These are phyloP conservation scores for Cercophora newfieldiana DNA, from an alignment of 495 filamentous ascomycete genomes.

Conservation along the genomic window DNA sequence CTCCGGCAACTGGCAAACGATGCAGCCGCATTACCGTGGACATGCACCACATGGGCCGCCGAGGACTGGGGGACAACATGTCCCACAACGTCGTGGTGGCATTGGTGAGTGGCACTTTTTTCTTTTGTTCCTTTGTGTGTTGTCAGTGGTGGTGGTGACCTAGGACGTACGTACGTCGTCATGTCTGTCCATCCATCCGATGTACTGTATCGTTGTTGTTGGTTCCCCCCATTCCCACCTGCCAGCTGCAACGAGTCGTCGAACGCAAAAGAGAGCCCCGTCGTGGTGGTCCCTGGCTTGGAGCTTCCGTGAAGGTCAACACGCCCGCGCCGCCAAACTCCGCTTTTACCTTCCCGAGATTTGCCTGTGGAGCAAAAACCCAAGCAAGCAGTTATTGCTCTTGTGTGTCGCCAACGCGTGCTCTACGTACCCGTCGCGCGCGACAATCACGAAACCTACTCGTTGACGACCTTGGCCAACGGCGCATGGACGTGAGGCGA, in stretches of 20 bases:
- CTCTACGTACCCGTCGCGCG: neutral
- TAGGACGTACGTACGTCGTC: constrained; percentile 5
- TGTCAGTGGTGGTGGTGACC: neutral
- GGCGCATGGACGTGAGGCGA: neutral
- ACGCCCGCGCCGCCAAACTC: neutral
- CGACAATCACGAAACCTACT: too few species aligned
- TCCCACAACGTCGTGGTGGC: constrained; percentile 47
- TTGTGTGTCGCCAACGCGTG: neutral
- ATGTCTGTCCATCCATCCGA: constrained; percentile 20
- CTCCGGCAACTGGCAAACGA: constrained; percentile 28
- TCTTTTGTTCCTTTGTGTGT: constrained; percentile 5
- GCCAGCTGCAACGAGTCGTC: neutral
- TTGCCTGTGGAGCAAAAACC: constrained; percentile 7
- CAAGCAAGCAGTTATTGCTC: neutral
- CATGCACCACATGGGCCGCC: constrained; percentile 44
- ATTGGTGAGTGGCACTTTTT: constrained; percentile 45
- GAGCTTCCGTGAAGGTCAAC: constrained; percentile 4
- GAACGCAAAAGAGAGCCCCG: neutral
- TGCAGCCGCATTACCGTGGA: constrained; percentile 50
- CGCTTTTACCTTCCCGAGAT: neutral
- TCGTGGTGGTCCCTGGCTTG: neutral
- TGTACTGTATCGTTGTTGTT: constrained; percentile 11
- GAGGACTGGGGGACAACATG: constrained; percentile 31
- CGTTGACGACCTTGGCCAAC: too few species aligned
- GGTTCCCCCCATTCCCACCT: neutral